phyloP scores from a whole-genome alignment of 352 stramenopile genomes.

The Pythium scleroteichum region DNA sequence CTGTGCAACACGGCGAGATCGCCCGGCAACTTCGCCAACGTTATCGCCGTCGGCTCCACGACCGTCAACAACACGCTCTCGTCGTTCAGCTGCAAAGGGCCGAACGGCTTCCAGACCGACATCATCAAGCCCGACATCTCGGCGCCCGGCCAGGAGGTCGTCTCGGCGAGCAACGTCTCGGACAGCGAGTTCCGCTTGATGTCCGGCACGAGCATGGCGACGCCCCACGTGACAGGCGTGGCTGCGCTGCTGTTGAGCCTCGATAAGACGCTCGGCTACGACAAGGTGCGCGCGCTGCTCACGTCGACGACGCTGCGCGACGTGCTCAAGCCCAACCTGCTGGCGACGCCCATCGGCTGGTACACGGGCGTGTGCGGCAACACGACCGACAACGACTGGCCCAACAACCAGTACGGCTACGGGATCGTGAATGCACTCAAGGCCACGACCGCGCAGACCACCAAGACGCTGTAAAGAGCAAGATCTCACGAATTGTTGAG shows the following conservation, averaged over 20 bases:
- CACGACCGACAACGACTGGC: conserved; percentile 28
- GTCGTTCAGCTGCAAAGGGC: conserved; percentile 28
- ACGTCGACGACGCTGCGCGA: conserved; percentile 13
- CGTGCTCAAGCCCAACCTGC: conserved; percentile 16
- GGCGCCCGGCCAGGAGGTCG: conserved; percentile 24
- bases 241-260: conserved; percentile 27
- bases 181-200: conserved; percentile 21
- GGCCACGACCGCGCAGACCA: conserved; percentile 10
- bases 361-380: conserved; percentile 26
- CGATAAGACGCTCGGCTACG: conserved; percentile 18
- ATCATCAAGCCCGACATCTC: conserved; percentile 32
- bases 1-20: conserved; percentile 30
- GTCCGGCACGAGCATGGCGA: conserved; percentile 37
- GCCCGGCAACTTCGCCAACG: conserved; percentile 32
- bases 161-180: conserved; percentile 18
- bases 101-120: conserved; percentile 15
- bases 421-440: conserved; percentile 14
- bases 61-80: conserved; percentile 28
- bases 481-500: too few relatives aligned
- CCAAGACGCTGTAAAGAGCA: conserved; percentile 1
- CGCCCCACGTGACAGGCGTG: conserved; percentile 30
- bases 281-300: conserved; percentile 10
- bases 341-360: conserved; percentile 16
- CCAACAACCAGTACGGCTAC: conserved; percentile 33
- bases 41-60: conserved; percentile 39